Conservation (phyloP, 2,329 filamentous ascomycete genomes). For the Pyricularia grisea region DNA sequence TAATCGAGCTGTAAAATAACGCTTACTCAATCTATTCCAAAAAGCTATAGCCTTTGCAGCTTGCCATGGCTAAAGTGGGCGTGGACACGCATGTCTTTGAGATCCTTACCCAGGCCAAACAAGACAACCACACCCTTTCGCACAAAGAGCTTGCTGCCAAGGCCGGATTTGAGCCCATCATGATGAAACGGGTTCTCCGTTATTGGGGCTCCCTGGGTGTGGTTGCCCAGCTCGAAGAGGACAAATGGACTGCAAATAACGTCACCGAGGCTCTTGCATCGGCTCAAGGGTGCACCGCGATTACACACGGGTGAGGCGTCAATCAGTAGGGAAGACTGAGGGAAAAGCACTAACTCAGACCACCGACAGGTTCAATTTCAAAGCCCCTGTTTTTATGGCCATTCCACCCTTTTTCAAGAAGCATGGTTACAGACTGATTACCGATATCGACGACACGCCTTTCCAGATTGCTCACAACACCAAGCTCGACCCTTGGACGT, state of each 20-base stretch:
- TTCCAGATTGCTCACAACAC: constrained; percentile 24
- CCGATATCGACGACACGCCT: constrained; percentile 15
- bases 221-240: not conserved
- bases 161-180: not conserved
- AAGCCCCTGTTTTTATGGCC: not conserved
- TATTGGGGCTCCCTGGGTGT: not conserved
- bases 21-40: not conserved
- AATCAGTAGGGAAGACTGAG: too few relatives aligned
- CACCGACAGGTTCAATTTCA: not conserved
- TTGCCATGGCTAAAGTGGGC: not conserved
- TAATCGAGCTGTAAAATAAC: not conserved
- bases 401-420: constrained; percentile 16
- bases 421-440: constrained; percentile 20
- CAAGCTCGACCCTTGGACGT: constrained; percentile 13
- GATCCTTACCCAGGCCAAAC: not conserved
- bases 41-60: not conserved
- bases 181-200: not conserved
- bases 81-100: not conserved
- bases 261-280: not conserved
- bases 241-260: not conserved
- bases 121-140: not conserved
- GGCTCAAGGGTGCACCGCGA: not conserved
- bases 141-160: not conserved
- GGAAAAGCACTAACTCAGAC: not conserved
- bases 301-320: not conserved